Conservation (phyloP, 805 yeast species). For the Candida insectalens region DNA sequence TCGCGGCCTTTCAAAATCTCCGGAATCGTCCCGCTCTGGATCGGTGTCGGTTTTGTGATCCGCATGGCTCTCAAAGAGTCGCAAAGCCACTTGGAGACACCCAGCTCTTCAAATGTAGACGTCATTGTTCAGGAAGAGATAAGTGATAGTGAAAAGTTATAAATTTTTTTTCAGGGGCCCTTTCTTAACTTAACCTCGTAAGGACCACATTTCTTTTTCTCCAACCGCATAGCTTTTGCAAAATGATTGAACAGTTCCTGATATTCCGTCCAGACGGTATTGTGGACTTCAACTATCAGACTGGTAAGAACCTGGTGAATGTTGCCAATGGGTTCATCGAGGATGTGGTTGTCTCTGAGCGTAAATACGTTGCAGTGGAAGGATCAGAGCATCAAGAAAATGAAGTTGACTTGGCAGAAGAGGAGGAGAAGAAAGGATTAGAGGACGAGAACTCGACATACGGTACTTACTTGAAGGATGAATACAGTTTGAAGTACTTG, state of each 20-base stretch:
- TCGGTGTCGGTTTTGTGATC: conserved; percentile 73
- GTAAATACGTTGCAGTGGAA: conserved; percentile 16
- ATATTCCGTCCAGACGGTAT: conserved; percentile 44
- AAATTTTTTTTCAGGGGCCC: background rate
- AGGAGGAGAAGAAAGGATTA: conserved; percentile 8
- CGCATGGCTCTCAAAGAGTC: conserved; percentile 78
- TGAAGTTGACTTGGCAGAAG: conserved; percentile 4
- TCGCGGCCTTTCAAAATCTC: conserved; percentile 73
- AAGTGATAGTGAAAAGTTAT: background rate
- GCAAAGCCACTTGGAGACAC: conserved; percentile 77
- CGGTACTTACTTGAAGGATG: conserved; percentile 25
- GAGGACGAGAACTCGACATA: conserved; percentile 14
- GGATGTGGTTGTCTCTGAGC: conserved; percentile 36
- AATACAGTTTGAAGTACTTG: conserved; percentile 36
- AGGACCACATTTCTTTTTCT: too few relatives aligned
- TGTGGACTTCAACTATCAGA: conserved; percentile 38
- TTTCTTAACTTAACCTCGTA: background rate
- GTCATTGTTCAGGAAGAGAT: conserved; percentile 2
- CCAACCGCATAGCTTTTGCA: too few relatives aligned
- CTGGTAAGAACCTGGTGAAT: conserved; percentile 27
- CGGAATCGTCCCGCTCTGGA: conserved; percentile 86
- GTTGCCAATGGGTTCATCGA: conserved; percentile 39
- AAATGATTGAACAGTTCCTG: conserved; percentile 39
- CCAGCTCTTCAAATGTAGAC: conserved; percentile 33
- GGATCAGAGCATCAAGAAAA: conserved; percentile 10